Evolutionary conservation across 2,329 filamentous ascomycete species (phyloP), one percentile per base, ranked within the genome.

Genomic region (Diaporthe eres): DNA sequence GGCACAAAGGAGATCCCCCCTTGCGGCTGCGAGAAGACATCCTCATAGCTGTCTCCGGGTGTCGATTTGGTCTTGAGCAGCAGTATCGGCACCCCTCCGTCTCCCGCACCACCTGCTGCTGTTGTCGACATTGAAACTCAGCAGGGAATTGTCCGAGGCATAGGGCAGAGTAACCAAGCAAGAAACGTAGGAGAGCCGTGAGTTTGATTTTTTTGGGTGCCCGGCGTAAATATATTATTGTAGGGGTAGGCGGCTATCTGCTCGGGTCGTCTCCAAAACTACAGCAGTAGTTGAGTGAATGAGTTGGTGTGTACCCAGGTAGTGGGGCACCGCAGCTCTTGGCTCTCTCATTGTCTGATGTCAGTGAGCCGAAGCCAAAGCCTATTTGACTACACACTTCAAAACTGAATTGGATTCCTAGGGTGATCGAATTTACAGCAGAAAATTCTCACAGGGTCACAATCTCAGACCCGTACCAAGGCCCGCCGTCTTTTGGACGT

Each of bases 11-110:
- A 74, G 72, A 81, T 81, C 71, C 84, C 85, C 63, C 82, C 76
- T 42, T 86, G 82, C 17, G 85, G 81, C 51, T 81, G 81, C 57
- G 87, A 85, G 81, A 96, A 93, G 60, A 92, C 87, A 65, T 94
- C 91, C 78, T 94, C 88, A 81, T 97, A 97, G 12, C 90, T 89
- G 82, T 97, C 94, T 60, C 85, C 88, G 0, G 94, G 94, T 0
- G 85, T 87, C 0, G 94, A 96, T 80, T 90, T 93, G 3, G 94
- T 96, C 84, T 97, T 97, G 73, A 97, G 89, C 1, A 97, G 87
- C 31, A 96, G 86, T 31, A 97, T 84, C 1, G 94, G 92, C 13
- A 86, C 83, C n/a, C 22, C 8, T 37, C 68, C 57, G n/a, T n/a
- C 58, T 37, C 49, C 28, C 15, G 37, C 61, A 19, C 55, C 65